Conservation (phyloP, 331 rosid genomes). For the Quercus tomentella region DNA sequence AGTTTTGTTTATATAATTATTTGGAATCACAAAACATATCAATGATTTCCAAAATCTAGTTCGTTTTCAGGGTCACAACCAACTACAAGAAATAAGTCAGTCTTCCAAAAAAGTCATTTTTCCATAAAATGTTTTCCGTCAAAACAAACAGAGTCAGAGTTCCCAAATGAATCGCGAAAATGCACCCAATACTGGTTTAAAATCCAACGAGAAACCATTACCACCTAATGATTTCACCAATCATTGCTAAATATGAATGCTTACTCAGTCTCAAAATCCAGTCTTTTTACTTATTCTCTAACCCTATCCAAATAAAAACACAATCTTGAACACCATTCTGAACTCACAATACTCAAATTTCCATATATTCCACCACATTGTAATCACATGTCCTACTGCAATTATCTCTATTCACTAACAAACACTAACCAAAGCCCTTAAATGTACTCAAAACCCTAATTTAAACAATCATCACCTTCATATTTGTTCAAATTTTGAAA, state of each 20-base stretch:
- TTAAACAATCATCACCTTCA: neutral
- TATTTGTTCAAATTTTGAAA: neutral
- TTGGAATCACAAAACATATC: too few species aligned
- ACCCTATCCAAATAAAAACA: too few species aligned
- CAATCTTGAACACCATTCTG: neutral
- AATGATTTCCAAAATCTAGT: too few species aligned
- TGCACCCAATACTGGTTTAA: neutral
- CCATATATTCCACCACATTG: neutral
- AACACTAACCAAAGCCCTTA: neutral
- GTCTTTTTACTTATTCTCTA: too few species aligned
- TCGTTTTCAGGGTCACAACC: too few species aligned
- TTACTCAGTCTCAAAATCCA: too few species aligned
- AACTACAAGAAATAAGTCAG: too few species aligned
- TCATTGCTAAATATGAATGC: neutral
- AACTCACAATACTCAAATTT: neutral
- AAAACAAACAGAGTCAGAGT: neutral
- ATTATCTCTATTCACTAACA: neutral
- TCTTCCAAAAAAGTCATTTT: too few species aligned
- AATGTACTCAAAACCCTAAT: neutral
- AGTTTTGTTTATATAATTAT: too few species aligned
- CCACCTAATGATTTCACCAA: neutral
- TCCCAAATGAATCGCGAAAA: neutral
- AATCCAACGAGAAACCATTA: neutral
- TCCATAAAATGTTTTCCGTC: too few species aligned
- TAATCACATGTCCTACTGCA: neutral